These are phyloP conservation scores for Annulohypoxylon truncatum DNA, from an alignment of 2,329 filamentous ascomycete species.

Conservation along the genomic window DNA sequence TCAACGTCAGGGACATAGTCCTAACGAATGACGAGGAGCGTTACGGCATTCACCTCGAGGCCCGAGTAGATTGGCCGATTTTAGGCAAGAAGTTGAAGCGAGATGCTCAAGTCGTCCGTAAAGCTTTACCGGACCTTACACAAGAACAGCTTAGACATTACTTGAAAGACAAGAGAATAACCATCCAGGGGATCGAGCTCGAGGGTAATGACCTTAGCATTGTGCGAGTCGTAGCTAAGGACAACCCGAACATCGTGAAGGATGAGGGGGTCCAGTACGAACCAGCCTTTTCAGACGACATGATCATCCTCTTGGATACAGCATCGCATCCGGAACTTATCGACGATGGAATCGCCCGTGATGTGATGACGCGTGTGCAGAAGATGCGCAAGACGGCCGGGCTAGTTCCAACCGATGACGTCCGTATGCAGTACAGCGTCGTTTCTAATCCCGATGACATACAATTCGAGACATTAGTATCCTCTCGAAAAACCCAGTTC, in stretches of 20 bases:
- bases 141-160: constrained; percentile 86
- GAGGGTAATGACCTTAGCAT: constrained; percentile 80
- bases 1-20: constrained; percentile 88
- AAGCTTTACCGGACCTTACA: constrained; percentile 81
- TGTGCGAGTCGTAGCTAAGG: constrained; percentile 80
- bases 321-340: constrained; percentile 86
- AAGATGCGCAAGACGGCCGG: constrained; percentile 93
- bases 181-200: constrained; percentile 87
- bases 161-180: constrained; percentile 76
- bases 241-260: constrained; percentile 25
- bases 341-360: constrained; percentile 87
- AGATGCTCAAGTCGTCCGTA: constrained; percentile 90
- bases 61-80: constrained; percentile 90
- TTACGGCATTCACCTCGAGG: constrained; percentile 93
- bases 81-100: constrained; percentile 98
- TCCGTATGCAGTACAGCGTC: constrained; percentile 93
- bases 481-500: constrained; percentile 70
- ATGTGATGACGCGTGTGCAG: constrained; percentile 94
- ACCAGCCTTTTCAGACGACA: constrained; percentile 88
- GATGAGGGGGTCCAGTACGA: constrained; percentile 78
- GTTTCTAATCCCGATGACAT: constrained; percentile 81
- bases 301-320: constrained; percentile 89
- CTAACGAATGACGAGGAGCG: constrained; percentile 87
- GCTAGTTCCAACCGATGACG: constrained; percentile 89
- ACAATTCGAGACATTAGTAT: constrained; percentile 76